phyloP scores from a whole-genome alignment of 1,139 yeast species.

The Suhomyces atakaporum region DNA sequence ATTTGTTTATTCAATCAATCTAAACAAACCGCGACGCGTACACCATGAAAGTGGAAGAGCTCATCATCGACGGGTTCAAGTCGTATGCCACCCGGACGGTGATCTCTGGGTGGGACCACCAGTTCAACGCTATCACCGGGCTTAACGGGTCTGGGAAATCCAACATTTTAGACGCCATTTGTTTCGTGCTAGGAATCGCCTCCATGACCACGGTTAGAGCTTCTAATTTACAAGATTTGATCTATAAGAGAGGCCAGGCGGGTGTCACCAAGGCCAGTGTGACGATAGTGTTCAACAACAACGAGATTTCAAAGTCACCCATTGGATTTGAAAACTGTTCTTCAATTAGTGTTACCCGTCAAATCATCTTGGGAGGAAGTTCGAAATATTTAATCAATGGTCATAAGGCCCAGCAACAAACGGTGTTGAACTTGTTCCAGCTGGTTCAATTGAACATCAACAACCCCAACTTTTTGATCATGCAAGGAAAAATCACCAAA shows the following conservation, averaged over 20 bases:
- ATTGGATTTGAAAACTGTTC: conserved; percentile 81
- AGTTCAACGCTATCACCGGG: conserved; percentile 97
- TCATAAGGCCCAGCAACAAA: conserved; percentile 93
- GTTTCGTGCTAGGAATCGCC: conserved; percentile 96
- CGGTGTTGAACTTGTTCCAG: conserved; percentile 87
- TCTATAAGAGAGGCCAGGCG: conserved; percentile 96
- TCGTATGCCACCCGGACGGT: conserved; percentile 97
- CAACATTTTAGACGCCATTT: conserved; percentile 91
- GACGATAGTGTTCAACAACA: conserved; percentile 89
- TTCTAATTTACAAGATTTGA: conserved; percentile 86
- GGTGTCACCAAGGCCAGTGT: conserved; percentile 98
- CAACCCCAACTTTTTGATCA: conserved; percentile 93
- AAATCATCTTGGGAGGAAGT: conserved; percentile 86
- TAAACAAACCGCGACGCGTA: no score
- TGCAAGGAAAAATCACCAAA: conserved; percentile 98
- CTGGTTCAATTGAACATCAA: conserved; percentile 94
- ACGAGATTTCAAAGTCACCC: conserved; percentile 75
- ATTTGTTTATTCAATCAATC: neutral
- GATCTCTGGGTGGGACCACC: conserved; percentile 92
- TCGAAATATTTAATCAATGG: conserved; percentile 94
- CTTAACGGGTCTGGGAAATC: conserved; percentile 97
- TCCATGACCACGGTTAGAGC: conserved; percentile 95
- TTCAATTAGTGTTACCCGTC: conserved; percentile 90
- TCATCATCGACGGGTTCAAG: conserved; percentile 96
- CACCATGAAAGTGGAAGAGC: conserved; percentile 87